Base-by-base conservation (phyloP, 1,284 basidiomycete genomes). In the Albatrellus sp. region DNA sequence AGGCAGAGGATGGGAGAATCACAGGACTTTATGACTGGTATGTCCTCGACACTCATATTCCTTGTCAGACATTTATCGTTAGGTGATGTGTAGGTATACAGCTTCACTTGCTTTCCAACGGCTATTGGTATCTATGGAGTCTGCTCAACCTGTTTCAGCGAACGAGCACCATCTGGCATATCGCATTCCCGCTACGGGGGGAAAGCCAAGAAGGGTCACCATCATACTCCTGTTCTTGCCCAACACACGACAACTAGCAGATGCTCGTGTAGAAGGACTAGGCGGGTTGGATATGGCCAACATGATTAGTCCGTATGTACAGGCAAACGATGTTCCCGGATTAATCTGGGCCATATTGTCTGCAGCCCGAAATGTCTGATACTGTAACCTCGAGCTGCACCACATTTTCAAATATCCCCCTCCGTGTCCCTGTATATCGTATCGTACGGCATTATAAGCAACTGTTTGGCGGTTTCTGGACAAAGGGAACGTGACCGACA, bases 81-180 rank as follows among this genome's bases (percentile, higher is more conserved):
- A 36, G 29, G 32, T 8, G 14, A 6, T 42, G 32, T 17, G 12
- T 48, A 90, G 87, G 83, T 82, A 80, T 53, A 77, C 74, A 1
- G 75, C 77, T 0, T 75, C 76, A 0, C 66, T 86, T 33, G 61
- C 68, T 1, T 62, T 87, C 10, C 84, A 90, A 51, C 73, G 72
- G 17, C 68, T 71, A 0, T 59, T 87, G 5, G 65, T 76, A 36
- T 73, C 72, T 17, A 72, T 90, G 48, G 66, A 74, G 42, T 72
- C 75, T 2, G 74, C 72, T 11, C 67, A 74, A 29, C 65, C 72
- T 1, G 68, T 71, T 13, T 79, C 83, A 1, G 80, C 86, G 48
- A 84, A 86, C 57, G 82, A 88, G 57, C 65, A 90, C 19, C 72
- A 73, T 36, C 67, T 90, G 36, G 74, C 73, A 13, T 90, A 90